Evolutionary conservation across 192 early-diverging fungal genomes (phyloP), one percentile per base, ranked within the genome.

Genomic region (Lobosporangium transversale): DNA sequence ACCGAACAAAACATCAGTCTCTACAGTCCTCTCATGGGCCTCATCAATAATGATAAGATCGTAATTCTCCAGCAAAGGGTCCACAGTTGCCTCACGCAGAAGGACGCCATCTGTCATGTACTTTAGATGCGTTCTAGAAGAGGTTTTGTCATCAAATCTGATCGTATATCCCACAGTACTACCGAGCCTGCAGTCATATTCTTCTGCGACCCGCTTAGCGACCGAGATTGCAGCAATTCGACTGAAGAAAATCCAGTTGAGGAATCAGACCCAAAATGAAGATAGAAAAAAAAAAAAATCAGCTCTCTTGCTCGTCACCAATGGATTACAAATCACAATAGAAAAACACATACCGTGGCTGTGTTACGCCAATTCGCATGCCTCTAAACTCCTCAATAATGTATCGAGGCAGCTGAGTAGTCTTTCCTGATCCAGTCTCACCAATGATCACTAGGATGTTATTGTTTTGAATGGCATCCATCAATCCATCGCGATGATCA

Each of bases 61-160:
- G 71, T 99, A 99, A 49, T 94, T 87, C n/a, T 84, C 81, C 36
- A 99, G 69, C 37, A 89, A 84, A 0, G 95, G 87, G 42, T 96
- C 91, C 53, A 88, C 83, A 15, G 97, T 85, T 23, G 91, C 91
- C 80, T 99, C 97, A 47, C 97, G 89, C 29, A 95, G 81, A 23
- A 99, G 81, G 31, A 98, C 93, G 84, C 97, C 97, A 52, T 98
- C 97, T 10, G 97, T 99, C 93, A 97, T 96, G 81, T 97, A 97
- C 71, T 94, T 95, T 29, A 99, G 90, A n/a, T 84, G 80, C 6
- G 97, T 99, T 52, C 86, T 82, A 0, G 87, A 73, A 7, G 87
- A 86, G 17, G 97, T 98, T 45, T 89, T 92, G 76, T 99, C 97
- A 60, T 99, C 97, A 62, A 97, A 98, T 30, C 97, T 90, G 30